Evolutionary conservation across 2,329 filamentous ascomycete species (phyloP).

Genomic region (Fusarium pseudonygamai): DNA sequence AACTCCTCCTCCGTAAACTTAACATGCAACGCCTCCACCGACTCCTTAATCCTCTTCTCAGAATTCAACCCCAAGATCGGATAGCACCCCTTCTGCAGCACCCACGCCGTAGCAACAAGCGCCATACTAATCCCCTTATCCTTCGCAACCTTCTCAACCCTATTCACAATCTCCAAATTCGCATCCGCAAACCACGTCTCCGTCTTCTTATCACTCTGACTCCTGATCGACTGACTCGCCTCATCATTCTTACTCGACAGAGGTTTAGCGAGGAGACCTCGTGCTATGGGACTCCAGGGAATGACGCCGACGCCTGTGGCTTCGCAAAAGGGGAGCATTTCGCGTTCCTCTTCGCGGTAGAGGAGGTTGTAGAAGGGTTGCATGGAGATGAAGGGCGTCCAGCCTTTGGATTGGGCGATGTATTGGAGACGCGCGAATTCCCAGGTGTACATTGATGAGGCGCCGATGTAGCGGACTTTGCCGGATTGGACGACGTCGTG

Average conservation of each 20-base stretch:
- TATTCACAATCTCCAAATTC: conserved; percentile 45
- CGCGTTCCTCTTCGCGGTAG: conserved; percentile 67
- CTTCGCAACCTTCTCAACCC: conserved; percentile 63
- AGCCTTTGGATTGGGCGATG: conserved; percentile 62
- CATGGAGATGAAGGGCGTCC: conserved; percentile 69
- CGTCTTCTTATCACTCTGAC: conserved; percentile 34
- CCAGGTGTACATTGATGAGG: conserved; percentile 59
- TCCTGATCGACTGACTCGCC: conserved; percentile 20
- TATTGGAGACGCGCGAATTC: conserved; percentile 63
- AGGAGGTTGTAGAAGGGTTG: conserved; percentile 66
- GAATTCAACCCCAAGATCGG: conserved; percentile 72
- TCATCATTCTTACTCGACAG: conserved; percentile 21
- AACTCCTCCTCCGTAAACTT: conserved; percentile 67
- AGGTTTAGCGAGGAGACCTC: conserved; percentile 47
- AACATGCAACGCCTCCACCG: conserved; percentile 57
- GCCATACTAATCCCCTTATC: conserved; percentile 69
- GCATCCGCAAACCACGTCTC: conserved; percentile 42
- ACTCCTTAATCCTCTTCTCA: conserved; percentile 69
- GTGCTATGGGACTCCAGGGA: conserved; percentile 48
- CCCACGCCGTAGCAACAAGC: conserved; percentile 73
- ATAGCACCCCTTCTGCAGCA: conserved; percentile 60
- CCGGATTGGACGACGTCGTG: conserved; percentile 67
- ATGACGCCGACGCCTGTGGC: conserved; percentile 49
- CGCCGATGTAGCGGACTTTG: conserved; percentile 64
- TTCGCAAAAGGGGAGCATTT: conserved; percentile 52